Evolutionary conservation across 179 eudicot species (phyloP), one percentile per base, ranked within the genome.

Genomic region (Beta lomatogona): DNA sequence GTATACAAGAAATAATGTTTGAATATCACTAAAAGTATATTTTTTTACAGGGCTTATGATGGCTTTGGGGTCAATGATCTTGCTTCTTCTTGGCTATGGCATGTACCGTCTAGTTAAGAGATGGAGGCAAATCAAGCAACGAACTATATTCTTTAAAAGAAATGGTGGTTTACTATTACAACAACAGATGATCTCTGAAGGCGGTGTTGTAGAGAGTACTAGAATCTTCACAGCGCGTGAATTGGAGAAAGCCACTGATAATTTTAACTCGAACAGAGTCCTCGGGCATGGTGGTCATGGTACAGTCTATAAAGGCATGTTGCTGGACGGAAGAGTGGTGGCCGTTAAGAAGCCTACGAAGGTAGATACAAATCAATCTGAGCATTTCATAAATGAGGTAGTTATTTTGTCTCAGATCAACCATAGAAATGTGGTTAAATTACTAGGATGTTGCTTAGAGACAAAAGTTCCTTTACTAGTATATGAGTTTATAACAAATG

Each of bases 231-330:
- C 83, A 31, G 83, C 79, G 15, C 55, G 28, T 21, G 83, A 80
- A 36, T 53, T 74, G 54, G 76, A 73, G 66, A 80, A 74, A 63
- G 67, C 83, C 11, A 80, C 83, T 0, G 83, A 80, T 22, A 63
- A 74, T 74, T 80, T 80, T 66, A 74, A 65, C 76, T 44, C 64
- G 14, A 74, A 53, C 66, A 80, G 83, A 80, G 65, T 80, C n/a
- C 73, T 80, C 11, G 83, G 83, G 14, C 83, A 74, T 15, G 83
- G 83, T 36, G 83, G 83, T 54, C 78, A 80, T n/a, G 82, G 82
- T 80, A 80, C 82, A 4, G 82, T 80, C 69, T 82, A 69, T 19
- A 76, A 82, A 82, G 80, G 80, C 25, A 77, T 77, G 84, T 77
- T 76, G 52, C 80, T 82, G 14, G 84, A 82, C 9, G 84, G 84